A percentile compares a stretch with the other conserved stretches of the same genome.
phyloP scores from a whole-genome alignment of 768 basidiomycete genomes.

The Kwoniella mangroviensis region DNA sequence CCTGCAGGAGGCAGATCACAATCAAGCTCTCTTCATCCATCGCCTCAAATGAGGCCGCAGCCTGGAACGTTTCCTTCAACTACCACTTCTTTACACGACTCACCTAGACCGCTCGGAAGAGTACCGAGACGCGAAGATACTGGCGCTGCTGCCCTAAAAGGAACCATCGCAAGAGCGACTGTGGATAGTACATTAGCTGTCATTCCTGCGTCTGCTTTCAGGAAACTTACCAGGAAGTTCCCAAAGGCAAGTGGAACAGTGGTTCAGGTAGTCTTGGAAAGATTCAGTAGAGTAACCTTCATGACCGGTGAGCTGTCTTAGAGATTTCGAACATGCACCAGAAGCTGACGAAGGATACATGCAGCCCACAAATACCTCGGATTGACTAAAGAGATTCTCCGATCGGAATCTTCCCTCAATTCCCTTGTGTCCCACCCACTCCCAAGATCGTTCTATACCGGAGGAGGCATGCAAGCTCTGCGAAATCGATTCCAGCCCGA shows the following conservation, averaged over 20 bases:
- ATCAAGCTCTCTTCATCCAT: conserved; percentile 21
- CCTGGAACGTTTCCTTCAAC: conserved; percentile 6
- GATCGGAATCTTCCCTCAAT: conserved; percentile 96
- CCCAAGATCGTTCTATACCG: conserved; percentile 86
- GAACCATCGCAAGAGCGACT: conserved; percentile 79
- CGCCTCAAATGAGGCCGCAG: conserved; percentile 11
- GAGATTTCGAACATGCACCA: neutral
- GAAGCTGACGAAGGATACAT: neutral
- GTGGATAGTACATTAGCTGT: conserved; percentile 97
- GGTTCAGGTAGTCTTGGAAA: conserved; percentile 90
- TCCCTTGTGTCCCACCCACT: conserved; percentile 95
- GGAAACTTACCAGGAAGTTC: conserved; percentile 89
- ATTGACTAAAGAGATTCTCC: conserved; percentile 88
- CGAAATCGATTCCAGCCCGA: conserved; percentile 79
- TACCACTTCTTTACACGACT: conserved; percentile 15
- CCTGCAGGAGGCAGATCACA: neutral
- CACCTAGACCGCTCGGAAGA: neutral
- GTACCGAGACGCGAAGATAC: conserved; percentile 4
- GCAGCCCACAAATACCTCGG: conserved; percentile 88
- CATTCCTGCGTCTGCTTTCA: conserved; percentile 96
- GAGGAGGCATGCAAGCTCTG: conserved; percentile 84
- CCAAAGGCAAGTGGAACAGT: conserved; percentile 97
- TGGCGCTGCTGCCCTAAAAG: conserved; percentile 35
- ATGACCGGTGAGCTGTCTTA: conserved; percentile 66
- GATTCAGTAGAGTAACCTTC: conserved; percentile 96